Base-by-base conservation (phyloP, 805 yeast genomes). In the Starmerella geochares region DNA sequence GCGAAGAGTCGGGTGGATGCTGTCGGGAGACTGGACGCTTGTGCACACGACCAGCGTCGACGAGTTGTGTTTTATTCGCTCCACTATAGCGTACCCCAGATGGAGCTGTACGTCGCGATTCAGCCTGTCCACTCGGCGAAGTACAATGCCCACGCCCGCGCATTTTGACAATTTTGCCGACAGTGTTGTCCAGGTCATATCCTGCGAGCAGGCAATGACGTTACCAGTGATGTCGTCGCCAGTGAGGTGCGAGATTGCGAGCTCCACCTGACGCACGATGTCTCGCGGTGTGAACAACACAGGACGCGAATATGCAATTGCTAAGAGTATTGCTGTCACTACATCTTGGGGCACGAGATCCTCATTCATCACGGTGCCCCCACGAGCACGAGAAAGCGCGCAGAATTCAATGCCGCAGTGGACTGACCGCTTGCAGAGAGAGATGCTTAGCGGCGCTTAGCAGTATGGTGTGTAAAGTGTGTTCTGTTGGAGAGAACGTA, bases 281-380 rank as follows among this genome's bases (percentile, higher is more conserved):
- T 48, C 46, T 10, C 41, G 46, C 13, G 48, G 11, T 8, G 52
- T 33, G 6, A 55, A 11, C 27, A 56, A 38, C 4, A 54, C 44
- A 4, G 58, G 54, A 24, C 53, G 40, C 14, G 49, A 28, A 29
- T 48, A 50, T 10, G 50, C 16, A 11, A 47, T 20, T 2, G 51
- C 43, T 0, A 47, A 25, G 27, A 56, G 43, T 2, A 48, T 37
- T 3, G 52, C 52, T 3, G 46, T 45, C 28, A 55, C 56, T n/a
- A 56, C 40, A 28, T 55, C 55, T 43, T 56, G 59, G 25, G 56
- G 53, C 31, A 50, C 58, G 6, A 36, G 29, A 10, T 33, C 38
- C 35, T 19, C 39, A 24, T 31, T 42, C 46, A 42, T 42, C 19
- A 28, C 37, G 9, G 46, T 19, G 33, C n/a, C 44, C 37, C 37